phyloP scores from a whole-genome alignment of 495 filamentous ascomycete species.

The Daldinia concentrica region DNA sequence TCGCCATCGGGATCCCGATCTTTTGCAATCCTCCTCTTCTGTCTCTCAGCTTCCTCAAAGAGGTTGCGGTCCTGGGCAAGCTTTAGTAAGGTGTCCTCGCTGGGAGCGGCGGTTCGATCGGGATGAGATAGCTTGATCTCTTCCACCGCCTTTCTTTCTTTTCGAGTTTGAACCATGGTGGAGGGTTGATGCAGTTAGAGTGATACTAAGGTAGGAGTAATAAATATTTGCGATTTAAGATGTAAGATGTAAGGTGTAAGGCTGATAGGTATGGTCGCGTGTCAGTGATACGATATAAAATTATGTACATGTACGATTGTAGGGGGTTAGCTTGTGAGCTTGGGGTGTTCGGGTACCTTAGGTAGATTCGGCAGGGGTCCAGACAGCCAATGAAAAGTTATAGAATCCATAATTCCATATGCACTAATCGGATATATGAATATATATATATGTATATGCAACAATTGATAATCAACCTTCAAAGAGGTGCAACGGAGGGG shows the following conservation, averaged over 20 bases:
- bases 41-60: slow-evolving; percentile 53
- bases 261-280: slow-evolving; percentile 11
- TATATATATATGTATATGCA: too few species aligned
- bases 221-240: neutral
- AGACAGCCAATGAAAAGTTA: neutral
- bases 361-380: neutral
- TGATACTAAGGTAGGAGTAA: neutral
- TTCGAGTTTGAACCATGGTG: slow-evolving; percentile 57
- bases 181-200: neutral
- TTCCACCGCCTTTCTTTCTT: slow-evolving; percentile 57
- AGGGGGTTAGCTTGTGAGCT: neutral
- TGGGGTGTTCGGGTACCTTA: neutral
- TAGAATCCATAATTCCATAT: neutral
- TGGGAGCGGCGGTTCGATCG: slow-evolving; percentile 63
- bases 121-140: slow-evolving; percentile 68
- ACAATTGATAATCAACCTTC: slow-evolving; percentile 22
- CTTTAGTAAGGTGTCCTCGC: slow-evolving; percentile 68
- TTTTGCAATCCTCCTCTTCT: slow-evolving; percentile 43
- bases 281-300: slow-evolving; percentile 13
- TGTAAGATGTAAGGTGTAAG: neutral
- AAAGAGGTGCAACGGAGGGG: slow-evolving; percentile 10
- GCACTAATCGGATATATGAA: neutral
- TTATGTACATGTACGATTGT: slow-evolving; percentile 5
- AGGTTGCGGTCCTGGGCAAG: slow-evolving; percentile 68
- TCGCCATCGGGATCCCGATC: slow-evolving; percentile 41